A percentile compares a stretch with the other conserved stretches of the same genome.
These are phyloP conservation scores for Aspergillus arachidicola DNA, from an alignment of 2,329 filamentous ascomycete species.

Conservation along the genomic window DNA sequence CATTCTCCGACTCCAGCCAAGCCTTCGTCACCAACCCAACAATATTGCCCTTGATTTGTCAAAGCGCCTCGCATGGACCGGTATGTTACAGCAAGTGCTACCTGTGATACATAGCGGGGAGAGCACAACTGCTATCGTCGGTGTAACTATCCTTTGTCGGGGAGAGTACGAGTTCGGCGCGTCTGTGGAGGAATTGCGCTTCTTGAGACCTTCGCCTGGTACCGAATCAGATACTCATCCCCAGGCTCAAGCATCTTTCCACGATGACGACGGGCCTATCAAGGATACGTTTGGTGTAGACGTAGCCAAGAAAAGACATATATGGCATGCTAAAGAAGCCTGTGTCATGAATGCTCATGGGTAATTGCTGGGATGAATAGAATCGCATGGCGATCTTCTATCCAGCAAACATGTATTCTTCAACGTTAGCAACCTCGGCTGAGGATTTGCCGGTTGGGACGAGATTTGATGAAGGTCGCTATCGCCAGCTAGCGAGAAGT, in stretches of 20 bases:
- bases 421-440: not conserved
- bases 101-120: constrained; percentile 63
- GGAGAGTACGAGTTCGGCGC: constrained; percentile 83
- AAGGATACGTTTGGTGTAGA: constrained; percentile 44
- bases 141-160: constrained; percentile 73
- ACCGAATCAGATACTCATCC: constrained; percentile 16
- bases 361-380: constrained; percentile 16
- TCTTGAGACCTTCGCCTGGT: constrained; percentile 39
- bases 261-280: constrained; percentile 33
- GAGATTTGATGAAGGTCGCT: not conserved
- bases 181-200: constrained; percentile 75
- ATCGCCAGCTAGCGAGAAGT: not conserved
- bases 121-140: constrained; percentile 64
- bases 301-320: constrained; percentile 42
- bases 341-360: constrained; percentile 47
- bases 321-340: constrained; percentile 49
- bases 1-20: constrained; percentile 74
- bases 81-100: constrained; percentile 75
- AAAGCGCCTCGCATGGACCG: constrained; percentile 82
- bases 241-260: constrained; percentile 10
- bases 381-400: not conserved
- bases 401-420: not conserved
- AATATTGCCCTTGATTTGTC: constrained; percentile 78
- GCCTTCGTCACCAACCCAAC: constrained; percentile 71
- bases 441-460: not conserved